A percentile compares a stretch with the other conserved stretches of the same genome.
These are phyloP conservation scores for Fomitopsis betulina DNA, from an alignment of 1,284 basidiomycete genomes.

Conservation along the genomic window DNA sequence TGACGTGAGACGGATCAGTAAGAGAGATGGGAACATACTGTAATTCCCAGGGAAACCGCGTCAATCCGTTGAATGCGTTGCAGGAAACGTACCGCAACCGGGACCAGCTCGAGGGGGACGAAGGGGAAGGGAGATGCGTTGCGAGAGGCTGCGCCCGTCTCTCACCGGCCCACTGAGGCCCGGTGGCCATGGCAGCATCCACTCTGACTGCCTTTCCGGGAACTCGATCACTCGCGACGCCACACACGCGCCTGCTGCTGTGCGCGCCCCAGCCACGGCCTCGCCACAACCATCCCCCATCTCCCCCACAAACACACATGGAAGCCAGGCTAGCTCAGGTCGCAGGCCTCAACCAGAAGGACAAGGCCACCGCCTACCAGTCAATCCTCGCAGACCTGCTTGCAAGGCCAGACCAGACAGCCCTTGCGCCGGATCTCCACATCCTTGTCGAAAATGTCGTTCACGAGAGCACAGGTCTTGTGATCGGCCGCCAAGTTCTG, in stretches of 20 bases:
- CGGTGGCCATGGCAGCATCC: constrained; percentile 8
- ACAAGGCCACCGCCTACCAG: constrained; percentile 76
- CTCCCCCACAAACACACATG: constrained; percentile 35
- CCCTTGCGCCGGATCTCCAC: constrained; percentile 53
- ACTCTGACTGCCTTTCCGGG: constrained; percentile 2
- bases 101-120: constrained; percentile 7
- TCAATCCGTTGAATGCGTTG: constrained; percentile 12
- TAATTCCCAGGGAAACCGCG: constrained; percentile 33
- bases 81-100: neutral
- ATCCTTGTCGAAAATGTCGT: constrained; percentile 71
- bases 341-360: constrained; percentile 69
- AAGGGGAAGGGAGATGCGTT: neutral
- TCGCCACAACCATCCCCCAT: neutral
- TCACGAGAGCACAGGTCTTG: constrained; percentile 74
- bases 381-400: constrained; percentile 54
- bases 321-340: constrained; percentile 61
- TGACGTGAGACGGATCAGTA: constrained; percentile 18
- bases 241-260: neutral
- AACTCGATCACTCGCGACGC: constrained; percentile 1
- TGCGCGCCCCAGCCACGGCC: neutral
- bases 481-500: constrained; percentile 82
- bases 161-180: neutral
- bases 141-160: neutral
- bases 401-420: constrained; percentile 40
- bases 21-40: constrained; percentile 15